phyloP scores from a whole-genome alignment of 176 grass and related monocot genomes.

The Alloteropsis semialata region DNA sequence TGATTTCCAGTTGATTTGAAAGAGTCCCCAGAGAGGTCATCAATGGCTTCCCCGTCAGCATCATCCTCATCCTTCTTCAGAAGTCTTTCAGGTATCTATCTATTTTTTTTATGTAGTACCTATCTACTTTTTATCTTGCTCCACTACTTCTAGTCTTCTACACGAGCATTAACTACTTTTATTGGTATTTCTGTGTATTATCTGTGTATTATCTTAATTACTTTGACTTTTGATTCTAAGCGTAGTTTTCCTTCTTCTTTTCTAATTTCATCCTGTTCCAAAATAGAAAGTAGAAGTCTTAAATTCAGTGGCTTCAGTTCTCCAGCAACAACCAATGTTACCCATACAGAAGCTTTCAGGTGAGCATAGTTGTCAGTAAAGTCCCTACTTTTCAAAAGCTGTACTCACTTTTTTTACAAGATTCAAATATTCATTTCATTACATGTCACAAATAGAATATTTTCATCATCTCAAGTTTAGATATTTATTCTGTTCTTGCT shows the following conservation, averaged over 20 bases:
- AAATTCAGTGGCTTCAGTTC: slow-evolving; percentile 36
- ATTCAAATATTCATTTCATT: not conserved
- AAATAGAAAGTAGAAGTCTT: slow-evolving; percentile 30
- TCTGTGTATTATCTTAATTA: not conserved
- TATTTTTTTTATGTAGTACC: too few species aligned
- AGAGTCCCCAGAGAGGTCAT: slow-evolving; percentile 11
- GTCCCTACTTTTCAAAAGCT: not conserved
- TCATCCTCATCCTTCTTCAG: slow-evolving; percentile 54
- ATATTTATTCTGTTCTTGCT: not conserved
- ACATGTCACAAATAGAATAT: not conserved
- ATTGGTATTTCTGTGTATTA: not conserved
- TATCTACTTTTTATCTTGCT: not conserved
- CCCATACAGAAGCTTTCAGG: slow-evolving; percentile 46
- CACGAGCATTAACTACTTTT: not conserved
- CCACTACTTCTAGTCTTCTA: not conserved
- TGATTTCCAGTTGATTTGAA: slow-evolving; percentile 29
- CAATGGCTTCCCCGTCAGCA: slow-evolving; percentile 3
- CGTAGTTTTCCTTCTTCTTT: not conserved
- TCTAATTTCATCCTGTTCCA: slow-evolving; percentile 10
- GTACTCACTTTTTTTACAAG: not conserved
- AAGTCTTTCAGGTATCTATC: slow-evolving; percentile 29
- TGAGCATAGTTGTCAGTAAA: not conserved
- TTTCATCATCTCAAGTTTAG: not conserved
- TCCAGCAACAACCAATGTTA: slow-evolving; percentile 15
- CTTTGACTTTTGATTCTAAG: not conserved